These are phyloP conservation scores for Camelina hispida DNA, from an alignment of 345 rosid genomes.

Conservation along the genomic window DNA sequence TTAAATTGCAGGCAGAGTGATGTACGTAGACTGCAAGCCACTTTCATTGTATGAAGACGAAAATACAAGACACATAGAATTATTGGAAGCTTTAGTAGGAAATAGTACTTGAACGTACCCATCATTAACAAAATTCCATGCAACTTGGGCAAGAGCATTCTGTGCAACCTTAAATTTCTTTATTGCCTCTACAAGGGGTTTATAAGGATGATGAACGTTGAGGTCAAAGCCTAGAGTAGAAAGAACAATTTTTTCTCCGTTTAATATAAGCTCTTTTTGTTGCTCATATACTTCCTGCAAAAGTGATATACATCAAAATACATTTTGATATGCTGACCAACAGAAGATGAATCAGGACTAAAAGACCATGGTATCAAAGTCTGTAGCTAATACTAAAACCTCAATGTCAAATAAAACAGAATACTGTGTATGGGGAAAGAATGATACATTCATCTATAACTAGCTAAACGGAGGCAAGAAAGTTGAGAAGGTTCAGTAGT, in stretches of 20 bases:
- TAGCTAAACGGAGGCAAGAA: not conserved
- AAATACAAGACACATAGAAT: conserved; percentile 50
- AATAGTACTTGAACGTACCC: conserved; percentile 66
- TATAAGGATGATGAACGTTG: conserved; percentile 90
- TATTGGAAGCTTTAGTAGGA: conserved; percentile 40
- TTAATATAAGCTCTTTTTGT: conserved; percentile 82
- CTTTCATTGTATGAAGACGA: conserved; percentile 58
- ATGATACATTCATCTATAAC: not conserved
- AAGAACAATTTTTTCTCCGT: conserved; percentile 92
- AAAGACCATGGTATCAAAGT: not conserved
- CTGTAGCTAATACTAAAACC: not conserved
- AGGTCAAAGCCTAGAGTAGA: conserved; percentile 90
- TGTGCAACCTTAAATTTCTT: conserved; percentile 98
- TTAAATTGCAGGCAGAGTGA: conserved; percentile 99
- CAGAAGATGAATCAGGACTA: not conserved
- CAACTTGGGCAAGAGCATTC: conserved; percentile 95
- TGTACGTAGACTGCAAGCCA: conserved; percentile 96
- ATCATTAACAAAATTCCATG: conserved; percentile 98
- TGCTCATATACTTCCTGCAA: conserved; percentile 91
- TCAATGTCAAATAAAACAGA: conserved; percentile 13
- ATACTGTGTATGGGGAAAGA: not conserved
- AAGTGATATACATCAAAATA: conserved; percentile 18
- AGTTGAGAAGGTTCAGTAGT: conserved; percentile 8
- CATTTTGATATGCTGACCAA: not conserved
- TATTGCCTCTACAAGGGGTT: conserved; percentile 95